Evolutionary conservation across 2,329 filamentous ascomycete species (phyloP).

Genomic region (Ophiosphaerella herpotricha): DNA sequence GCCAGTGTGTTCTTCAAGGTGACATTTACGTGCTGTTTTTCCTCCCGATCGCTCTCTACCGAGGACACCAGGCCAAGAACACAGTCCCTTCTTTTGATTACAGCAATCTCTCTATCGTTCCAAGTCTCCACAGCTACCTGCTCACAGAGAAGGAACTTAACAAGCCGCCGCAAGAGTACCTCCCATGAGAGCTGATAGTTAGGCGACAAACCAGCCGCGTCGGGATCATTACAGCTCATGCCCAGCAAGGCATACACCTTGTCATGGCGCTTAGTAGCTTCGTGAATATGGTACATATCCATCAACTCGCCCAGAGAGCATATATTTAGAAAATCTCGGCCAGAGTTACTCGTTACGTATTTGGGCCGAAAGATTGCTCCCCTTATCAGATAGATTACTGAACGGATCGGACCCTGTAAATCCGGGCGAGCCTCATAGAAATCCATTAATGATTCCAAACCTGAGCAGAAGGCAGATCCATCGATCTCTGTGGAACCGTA

Average conservation of each 20-base stretch:
- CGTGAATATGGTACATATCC: constrained; percentile 14
- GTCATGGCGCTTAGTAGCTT: constrained; percentile 11
- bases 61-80: constrained; percentile 5
- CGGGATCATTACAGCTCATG: constrained; percentile 9
- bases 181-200: constrained; percentile 16
- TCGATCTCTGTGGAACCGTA: constrained; percentile 5
- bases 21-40: constrained; percentile 6
- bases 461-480: no score
- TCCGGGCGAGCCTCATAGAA: no score
- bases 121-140: constrained; percentile 13
- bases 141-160: constrained; percentile 11
- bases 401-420: no score
- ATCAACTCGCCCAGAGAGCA: constrained; percentile 10
- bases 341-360: no score
- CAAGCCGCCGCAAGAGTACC: constrained; percentile 12
- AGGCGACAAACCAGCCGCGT: background rate
- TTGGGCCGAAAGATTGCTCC: no score
- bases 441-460: no score
- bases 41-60: background rate
- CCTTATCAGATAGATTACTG: no score
- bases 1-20: background rate
- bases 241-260: constrained; percentile 14
- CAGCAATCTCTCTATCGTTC: no score
- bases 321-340: background rate
- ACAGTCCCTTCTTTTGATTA: no score